phyloP scores from a whole-genome alignment of 176 grass and related monocot genomes.

The Puya raimondii region DNA sequence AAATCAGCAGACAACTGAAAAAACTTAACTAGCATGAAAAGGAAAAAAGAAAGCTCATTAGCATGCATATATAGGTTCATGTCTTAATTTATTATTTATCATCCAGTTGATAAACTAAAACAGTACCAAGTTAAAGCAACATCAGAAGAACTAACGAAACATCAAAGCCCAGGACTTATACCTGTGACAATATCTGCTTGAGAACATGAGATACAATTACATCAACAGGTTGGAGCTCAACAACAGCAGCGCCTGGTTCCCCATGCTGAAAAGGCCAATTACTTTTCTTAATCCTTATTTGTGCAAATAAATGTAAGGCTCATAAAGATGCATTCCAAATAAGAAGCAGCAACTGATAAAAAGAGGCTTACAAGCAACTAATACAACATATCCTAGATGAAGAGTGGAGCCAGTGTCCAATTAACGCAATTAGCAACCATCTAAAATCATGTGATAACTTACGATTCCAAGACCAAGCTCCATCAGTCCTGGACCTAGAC shows the following conservation, averaged over 20 bases:
- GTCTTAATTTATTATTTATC: not conserved
- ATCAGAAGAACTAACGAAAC: constrained; percentile 22
- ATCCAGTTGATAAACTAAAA: not conserved
- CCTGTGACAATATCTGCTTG: constrained; percentile 77
- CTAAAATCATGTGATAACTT: constrained; percentile 22
- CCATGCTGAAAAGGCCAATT: constrained; percentile 62
- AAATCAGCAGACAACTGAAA: not conserved
- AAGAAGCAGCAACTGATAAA: not conserved
- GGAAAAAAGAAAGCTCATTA: not conserved
- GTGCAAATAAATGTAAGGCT: constrained; percentile 2
- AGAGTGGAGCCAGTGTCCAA: not conserved
- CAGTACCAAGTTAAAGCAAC: constrained; percentile 11
- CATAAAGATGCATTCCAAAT: constrained; percentile 19
- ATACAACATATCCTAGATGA: not conserved
- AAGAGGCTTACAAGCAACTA: not conserved
- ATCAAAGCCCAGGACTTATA: constrained; percentile 18
- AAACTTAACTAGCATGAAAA: not conserved
- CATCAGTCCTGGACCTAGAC: constrained; percentile 80
- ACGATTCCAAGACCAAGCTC: constrained; percentile 99
- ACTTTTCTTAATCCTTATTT: not conserved
- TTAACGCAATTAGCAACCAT: too few species aligned
- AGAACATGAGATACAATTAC: constrained; percentile 88
- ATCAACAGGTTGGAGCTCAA: constrained; percentile 82
- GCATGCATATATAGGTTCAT: too few species aligned
- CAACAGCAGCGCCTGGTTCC: constrained; percentile 89